Evolutionary conservation across 306 rosid genomes (phyloP).

Genomic region (Trifolium fragiferum): DNA sequence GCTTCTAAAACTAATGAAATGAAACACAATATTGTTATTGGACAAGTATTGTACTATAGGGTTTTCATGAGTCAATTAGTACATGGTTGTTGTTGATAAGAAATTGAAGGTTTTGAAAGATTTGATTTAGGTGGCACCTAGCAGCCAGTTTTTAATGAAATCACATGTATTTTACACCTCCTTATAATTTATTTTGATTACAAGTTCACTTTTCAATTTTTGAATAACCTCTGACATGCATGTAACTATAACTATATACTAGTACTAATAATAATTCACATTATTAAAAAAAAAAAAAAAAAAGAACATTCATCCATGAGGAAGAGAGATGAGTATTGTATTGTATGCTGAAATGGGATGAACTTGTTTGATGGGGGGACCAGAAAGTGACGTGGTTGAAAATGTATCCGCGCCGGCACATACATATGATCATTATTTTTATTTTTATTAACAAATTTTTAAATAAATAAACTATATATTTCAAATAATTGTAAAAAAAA

Average conservation of each 20-base stretch:
- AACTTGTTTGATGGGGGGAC: constrained; percentile 16
- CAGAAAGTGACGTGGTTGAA: constrained; percentile 30
- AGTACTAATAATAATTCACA: background rate
- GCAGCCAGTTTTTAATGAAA: constrained; percentile 49
- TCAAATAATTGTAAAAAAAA: too few relatives aligned
- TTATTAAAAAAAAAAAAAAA: too few relatives aligned
- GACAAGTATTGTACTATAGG: constrained; percentile 1
- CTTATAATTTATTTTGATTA: constrained; percentile 36
- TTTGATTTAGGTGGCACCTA: constrained; percentile 24
- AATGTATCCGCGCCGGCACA: background rate
- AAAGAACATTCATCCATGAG: constrained; percentile 11
- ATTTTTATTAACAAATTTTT: too few relatives aligned
- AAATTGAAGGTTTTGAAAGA: constrained; percentile 39
- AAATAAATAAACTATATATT: too few relatives aligned
- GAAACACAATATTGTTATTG: background rate
- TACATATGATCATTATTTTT: too few relatives aligned
- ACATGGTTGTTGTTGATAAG: constrained; percentile 22
- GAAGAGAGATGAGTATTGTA: background rate
- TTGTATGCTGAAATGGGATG: background rate
- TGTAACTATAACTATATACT: constrained; percentile 14
- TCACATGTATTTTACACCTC: constrained; percentile 46
- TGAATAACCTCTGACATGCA: constrained; percentile 46
- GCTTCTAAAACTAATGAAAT: background rate
- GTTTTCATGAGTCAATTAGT: constrained; percentile 14
- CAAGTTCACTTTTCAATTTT: constrained; percentile 12